Evolutionary conservation across 2,329 filamentous ascomycete species (phyloP), one percentile per base, ranked within the genome.

Genomic region (Plenodomus tracheiphilus): DNA sequence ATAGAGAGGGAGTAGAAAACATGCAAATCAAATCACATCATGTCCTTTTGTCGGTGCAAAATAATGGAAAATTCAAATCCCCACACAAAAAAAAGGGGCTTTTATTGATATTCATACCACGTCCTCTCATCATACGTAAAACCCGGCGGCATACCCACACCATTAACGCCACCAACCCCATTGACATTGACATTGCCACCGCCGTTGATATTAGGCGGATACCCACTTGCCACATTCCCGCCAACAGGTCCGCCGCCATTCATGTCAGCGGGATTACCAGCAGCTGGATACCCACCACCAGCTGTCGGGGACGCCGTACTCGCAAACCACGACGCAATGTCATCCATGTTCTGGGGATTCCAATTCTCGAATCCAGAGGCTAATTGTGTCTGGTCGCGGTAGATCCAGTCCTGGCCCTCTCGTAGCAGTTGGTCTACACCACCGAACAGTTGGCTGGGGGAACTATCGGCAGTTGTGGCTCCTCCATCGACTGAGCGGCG

Each of bases 341-440:
- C 67, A 2, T 65, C 66, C 15, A 64, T 54, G 1, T 47, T 58
- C 16, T 65, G 52, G 2, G 47, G 46, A 45, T 74, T 74, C 84
- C 85, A 88, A 46, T 84, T 85, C 20, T 81, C 85, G 54, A 87
- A 82, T 1, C 84, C 85, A 3, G 80, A 68, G 0, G 81, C 83
- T 3, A 87, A 70, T 41, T 81, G 80, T 16, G 76, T 79, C 59
- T 87, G 84, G 60, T 88, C 85, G 30, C 79, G 74, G 45, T 85
- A 76, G 77, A 83, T 85, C 74, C 74, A 76, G 58, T 87, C 81
- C 51, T 86, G 83, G 40, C 81, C 82, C 41, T 87, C 84, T 39
- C 82, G 78, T 3, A 87, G 77, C 4, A 87, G 69, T 38, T 81
- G 80, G 30, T 86, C 82, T 1, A 85, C 76, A 8, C 79, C 80